Evolutionary conservation across 768 basidiomycete species (phyloP), one percentile per base, ranked within the genome.

Genomic region (Pholiota molesta): DNA sequence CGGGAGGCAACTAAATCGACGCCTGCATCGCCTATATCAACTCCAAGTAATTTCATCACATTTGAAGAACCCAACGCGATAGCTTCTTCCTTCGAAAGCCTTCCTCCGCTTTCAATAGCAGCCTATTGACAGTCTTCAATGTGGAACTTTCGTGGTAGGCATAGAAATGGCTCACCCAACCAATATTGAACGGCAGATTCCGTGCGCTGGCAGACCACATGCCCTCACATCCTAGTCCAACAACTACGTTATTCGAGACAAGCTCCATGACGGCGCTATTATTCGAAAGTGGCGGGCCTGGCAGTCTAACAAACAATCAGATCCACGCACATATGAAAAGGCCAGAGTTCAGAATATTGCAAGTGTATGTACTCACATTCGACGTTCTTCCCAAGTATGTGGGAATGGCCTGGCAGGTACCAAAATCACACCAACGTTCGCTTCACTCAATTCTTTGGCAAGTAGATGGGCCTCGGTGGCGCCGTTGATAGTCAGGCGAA

Each of bases 161-260:
- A 65, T n/a, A 44, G 29, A 44, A 28, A n/a, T 55, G 19, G 77
- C 86, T 66, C 63, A 89, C 91, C 94, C 95, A 96, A 45, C 85
- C 91, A 31, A 86, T 75, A 65, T 97, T 94, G 65, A 94, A 91
- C 16, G 90, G 84, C 10, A 90, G 81, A 69, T 90, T 93, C 26
- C 91, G 84, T 39, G 59, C 59, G 7, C 19, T 14, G 7, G 90
- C 88, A 28, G 82, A 79, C 89, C 89, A 94, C 42, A 83, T 83
- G 62, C 87, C 85, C 49, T 81, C 74, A 51, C 78, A 77, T 17
- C 89, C 90, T 52, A 94, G 69, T 8, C 86, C 91, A 33, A 93
- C 87, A 5, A 85, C 86, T 16, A 97, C 91, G 28, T 87, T 88
- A 47, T 91, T 83, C 2, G 79, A 77, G 17, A 89, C 71, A 21